Evolutionary conservation across 1,284 basidiomycete genomes (phyloP).

Genomic region (Apiotrichum porosum): DNA sequence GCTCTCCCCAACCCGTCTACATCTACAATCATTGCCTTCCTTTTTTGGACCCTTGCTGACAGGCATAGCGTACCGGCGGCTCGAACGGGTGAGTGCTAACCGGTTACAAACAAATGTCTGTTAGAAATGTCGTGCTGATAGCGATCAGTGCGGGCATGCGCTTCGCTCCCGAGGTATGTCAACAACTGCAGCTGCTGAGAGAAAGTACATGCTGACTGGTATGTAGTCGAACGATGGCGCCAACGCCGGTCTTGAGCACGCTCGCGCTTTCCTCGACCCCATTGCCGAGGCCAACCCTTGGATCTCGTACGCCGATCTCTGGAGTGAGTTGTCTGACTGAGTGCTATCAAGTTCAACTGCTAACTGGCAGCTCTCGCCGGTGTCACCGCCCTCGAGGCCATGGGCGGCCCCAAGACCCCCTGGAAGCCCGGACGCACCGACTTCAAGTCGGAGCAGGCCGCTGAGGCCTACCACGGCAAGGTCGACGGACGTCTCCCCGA

Average conservation of each 20-base stretch:
- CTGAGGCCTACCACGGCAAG: slow-evolving; percentile 44
- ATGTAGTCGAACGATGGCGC: slow-evolving; percentile 41
- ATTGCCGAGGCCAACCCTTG: slow-evolving; percentile 53
- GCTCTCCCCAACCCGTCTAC: no score
- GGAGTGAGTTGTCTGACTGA: slow-evolving; percentile 44
- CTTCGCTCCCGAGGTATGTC: slow-evolving; percentile 49
- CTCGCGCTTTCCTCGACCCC: slow-evolving; percentile 53
- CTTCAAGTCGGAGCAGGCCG: slow-evolving; percentile 47
- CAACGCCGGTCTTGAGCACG: slow-evolving; percentile 52
- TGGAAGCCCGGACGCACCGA: slow-evolving; percentile 54
- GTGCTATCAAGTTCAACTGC: neutral
- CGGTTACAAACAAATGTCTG: neutral
- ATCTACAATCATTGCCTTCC: no score
- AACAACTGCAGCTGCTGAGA: neutral
- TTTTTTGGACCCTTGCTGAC: neutral
- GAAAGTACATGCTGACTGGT: slow-evolving; percentile 8
- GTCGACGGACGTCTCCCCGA: slow-evolving; percentile 50
- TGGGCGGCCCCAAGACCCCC: slow-evolving; percentile 52
- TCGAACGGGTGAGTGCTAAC: slow-evolving; percentile 50
- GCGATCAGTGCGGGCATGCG: slow-evolving; percentile 34
- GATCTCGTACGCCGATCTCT: slow-evolving; percentile 54
- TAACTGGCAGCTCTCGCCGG: slow-evolving; percentile 45
- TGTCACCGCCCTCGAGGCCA: slow-evolving; percentile 52
- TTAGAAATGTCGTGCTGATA: neutral
- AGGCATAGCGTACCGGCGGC: slow-evolving; percentile 51